A percentile compares a stretch with the other conserved stretches of the same genome.
phyloP scores from a whole-genome alignment of 148 eudicot genomes.

The Chenopodium berlandieri region DNA sequence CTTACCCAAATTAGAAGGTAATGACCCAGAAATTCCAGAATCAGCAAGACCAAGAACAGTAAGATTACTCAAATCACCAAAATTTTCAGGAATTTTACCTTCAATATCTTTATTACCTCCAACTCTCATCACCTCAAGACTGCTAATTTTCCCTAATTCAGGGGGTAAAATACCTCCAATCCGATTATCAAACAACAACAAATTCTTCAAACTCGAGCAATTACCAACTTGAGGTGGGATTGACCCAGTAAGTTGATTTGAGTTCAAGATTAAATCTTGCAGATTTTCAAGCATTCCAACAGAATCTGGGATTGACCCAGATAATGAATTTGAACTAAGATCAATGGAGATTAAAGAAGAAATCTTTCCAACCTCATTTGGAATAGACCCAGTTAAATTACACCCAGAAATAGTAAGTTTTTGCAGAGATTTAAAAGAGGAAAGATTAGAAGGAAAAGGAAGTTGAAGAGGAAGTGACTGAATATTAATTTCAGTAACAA shows the following conservation, averaged over 20 bases:
- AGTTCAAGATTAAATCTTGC: constrained; percentile 45
- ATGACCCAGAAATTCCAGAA: constrained; percentile 49
- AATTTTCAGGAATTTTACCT: constrained; percentile 48
- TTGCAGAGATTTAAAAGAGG: constrained; percentile 35
- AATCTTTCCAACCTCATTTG: constrained; percentile 40
- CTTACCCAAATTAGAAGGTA: constrained; percentile 52
- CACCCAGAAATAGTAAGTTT: constrained; percentile 39
- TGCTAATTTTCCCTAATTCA: constrained; percentile 35
- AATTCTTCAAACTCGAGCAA: constrained; percentile 38
- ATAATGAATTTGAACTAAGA: constrained; percentile 46
- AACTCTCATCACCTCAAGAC: constrained; percentile 40
- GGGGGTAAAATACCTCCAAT: constrained; percentile 41
- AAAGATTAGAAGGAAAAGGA: constrained; percentile 43
- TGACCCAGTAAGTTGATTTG: constrained; percentile 53
- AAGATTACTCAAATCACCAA: constrained; percentile 45
- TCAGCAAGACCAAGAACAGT: constrained; percentile 60
- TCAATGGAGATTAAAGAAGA: constrained; percentile 34
- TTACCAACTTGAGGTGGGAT: constrained; percentile 43
- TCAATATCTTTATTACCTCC: constrained; percentile 56
- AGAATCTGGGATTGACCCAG: constrained; percentile 45
- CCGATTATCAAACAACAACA: constrained; percentile 46
- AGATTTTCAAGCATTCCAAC: constrained; percentile 44
- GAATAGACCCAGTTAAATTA: constrained; percentile 57
- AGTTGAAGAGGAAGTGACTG: constrained; percentile 39
- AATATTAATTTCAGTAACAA: constrained; percentile 44